Evolutionary conservation across 2,329 filamentous ascomycete species (phyloP).

Genomic region (Arthrocladium fulminans): DNA sequence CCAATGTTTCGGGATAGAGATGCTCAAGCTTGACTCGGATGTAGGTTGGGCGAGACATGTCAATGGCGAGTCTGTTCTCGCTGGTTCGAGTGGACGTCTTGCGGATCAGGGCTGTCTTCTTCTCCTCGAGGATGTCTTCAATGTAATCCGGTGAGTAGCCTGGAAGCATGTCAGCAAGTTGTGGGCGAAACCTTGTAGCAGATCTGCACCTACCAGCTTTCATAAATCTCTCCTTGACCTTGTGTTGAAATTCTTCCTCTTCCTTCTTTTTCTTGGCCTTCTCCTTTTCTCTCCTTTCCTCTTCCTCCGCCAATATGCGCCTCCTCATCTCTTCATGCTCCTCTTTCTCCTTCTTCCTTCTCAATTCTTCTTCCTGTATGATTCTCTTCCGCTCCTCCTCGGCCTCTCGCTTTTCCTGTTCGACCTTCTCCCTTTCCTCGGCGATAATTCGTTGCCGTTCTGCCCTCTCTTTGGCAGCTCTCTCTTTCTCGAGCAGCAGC

Average conservation of each 20-base stretch:
- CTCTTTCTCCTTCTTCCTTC: conserved; percentile 11
- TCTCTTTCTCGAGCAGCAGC: neutral
- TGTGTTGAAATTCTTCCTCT: conserved; percentile 25
- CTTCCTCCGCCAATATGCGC: conserved; percentile 1
- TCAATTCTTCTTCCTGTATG: conserved; percentile 28
- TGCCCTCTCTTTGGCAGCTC: conserved; percentile 3
- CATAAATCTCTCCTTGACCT: conserved; percentile 22
- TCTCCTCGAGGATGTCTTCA: conserved; percentile 33
- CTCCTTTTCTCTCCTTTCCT: conserved; percentile 2
- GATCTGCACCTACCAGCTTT: conserved; percentile 3
- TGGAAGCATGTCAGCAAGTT: conserved; percentile 9
- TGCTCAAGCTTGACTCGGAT: conserved; percentile 42
- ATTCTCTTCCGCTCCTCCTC: conserved; percentile 24
- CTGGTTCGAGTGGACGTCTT: neutral
- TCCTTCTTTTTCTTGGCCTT: conserved; percentile 7
- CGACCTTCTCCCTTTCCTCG: conserved; percentile 6
- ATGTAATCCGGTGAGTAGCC: conserved; percentile 36
- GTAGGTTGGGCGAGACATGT: conserved; percentile 30
- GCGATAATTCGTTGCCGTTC: neutral
- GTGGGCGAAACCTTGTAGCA: neutral
- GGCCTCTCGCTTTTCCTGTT: conserved; percentile 2
- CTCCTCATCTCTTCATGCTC: conserved; percentile 1
- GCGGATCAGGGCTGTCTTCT: conserved; percentile 19
- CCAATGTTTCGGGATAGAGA: conserved; percentile 38
- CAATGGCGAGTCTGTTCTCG: conserved; percentile 29